Percentiles rank a stretch among this genome's conserved stretches.
phyloP scores from a whole-genome alignment of 169 alveolate genomes.

The Eimeria necatrix region DNA sequence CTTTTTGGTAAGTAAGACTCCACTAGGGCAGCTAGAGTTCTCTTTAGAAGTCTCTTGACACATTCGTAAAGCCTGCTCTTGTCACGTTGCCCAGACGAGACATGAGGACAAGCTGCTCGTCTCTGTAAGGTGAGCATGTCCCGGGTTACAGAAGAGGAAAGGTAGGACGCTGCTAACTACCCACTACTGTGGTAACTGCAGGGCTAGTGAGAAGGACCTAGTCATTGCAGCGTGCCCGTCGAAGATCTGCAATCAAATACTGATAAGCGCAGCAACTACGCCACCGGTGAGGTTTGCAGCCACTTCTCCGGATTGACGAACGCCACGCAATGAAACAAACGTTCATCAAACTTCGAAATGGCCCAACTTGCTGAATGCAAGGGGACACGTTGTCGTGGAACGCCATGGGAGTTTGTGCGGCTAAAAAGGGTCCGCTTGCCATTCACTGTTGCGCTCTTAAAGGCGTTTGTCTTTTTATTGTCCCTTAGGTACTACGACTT shows the following conservation, averaged over 20 bases:
- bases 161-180: background rate
- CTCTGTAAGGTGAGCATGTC: too few species aligned
- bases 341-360: too few species aligned
- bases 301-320: too few species aligned
- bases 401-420: too few species aligned
- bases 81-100: too few species aligned
- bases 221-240: constrained; percentile 76
- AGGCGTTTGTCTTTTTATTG: background rate
- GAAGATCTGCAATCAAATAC: constrained; percentile 53
- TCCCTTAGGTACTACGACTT: constrained; percentile 70
- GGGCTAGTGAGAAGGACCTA: constrained; percentile 61
- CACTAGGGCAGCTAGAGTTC: too few species aligned
- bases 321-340: too few species aligned
- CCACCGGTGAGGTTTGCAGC: constrained; percentile 44
- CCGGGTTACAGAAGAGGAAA: background rate
- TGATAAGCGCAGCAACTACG: constrained; percentile 59
- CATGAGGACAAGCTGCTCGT: too few species aligned
- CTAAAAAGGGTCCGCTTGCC: background rate
- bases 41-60: too few species aligned
- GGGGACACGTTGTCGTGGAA: too few species aligned
- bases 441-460: background rate
- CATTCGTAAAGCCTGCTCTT: too few species aligned
- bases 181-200: background rate
- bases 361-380: too few species aligned
- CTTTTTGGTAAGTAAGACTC: background rate